Conservation (phyloP, 768 basidiomycete species). For the Leccinellum rugosiceps region DNA sequence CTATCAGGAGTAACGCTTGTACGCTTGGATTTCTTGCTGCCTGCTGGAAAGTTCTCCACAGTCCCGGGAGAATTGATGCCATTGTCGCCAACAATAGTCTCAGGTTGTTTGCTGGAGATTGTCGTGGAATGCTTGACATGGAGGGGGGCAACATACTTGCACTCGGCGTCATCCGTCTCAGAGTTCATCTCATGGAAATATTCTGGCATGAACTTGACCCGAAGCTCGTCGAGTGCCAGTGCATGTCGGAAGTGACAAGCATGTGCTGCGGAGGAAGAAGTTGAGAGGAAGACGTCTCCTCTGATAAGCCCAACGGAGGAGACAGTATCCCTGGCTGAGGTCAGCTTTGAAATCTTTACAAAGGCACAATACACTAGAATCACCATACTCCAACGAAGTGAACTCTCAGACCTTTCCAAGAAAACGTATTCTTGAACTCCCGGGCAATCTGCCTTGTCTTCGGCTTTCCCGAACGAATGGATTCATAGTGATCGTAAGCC, state of each 20-base stretch:
- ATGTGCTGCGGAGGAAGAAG: slow-evolving; percentile 53
- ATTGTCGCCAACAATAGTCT: neutral
- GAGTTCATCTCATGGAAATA: slow-evolving; percentile 33
- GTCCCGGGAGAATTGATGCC: neutral
- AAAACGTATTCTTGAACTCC: slow-evolving; percentile 46
- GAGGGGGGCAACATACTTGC: slow-evolving; percentile 4
- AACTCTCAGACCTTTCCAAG: slow-evolving; percentile 38
- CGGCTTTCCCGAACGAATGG: slow-evolving; percentile 15
- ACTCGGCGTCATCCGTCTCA: slow-evolving; percentile 10
- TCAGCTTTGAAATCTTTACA: neutral
- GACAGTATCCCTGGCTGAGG: slow-evolving; percentile 56
- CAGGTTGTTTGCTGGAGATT: neutral
- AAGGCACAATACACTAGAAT: slow-evolving; percentile 5
- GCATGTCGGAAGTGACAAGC: slow-evolving; percentile 63
- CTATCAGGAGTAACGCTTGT: neutral
- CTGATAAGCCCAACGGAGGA: slow-evolving; percentile 56
- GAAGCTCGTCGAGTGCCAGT: slow-evolving; percentile 59
- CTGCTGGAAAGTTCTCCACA: neutral
- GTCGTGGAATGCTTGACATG: neutral
- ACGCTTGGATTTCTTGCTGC: neutral
- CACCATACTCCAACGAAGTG: slow-evolving; percentile 56
- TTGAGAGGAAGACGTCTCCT: slow-evolving; percentile 48
- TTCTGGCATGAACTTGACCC: slow-evolving; percentile 55
- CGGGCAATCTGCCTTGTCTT: slow-evolving; percentile 17
- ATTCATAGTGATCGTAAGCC: slow-evolving; percentile 20